Conservation (phyloP, 2,329 filamentous ascomycete species). For the Fusarium marasasianum region DNA sequence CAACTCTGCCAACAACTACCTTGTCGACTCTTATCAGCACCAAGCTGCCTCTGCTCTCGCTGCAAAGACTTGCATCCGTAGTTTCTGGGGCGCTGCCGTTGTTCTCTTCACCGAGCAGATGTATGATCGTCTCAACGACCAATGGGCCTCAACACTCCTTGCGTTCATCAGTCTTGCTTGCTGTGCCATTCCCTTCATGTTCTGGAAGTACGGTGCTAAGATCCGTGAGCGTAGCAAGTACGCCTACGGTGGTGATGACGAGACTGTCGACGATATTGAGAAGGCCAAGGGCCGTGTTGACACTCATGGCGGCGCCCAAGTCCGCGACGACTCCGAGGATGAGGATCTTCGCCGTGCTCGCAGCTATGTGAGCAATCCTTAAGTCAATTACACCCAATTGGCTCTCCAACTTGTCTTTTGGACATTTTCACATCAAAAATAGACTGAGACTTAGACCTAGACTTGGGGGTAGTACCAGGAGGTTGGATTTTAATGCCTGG, state of each 20-base stretch:
- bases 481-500: conserved; percentile 10
- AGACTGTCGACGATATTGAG: conserved; percentile 50
- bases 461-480: background rate
- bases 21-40: conserved; percentile 70
- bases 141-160: conserved; percentile 79
- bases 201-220: conserved; percentile 78
- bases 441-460: conserved; percentile 12
- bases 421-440: background rate
- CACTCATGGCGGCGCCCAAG: conserved; percentile 33
- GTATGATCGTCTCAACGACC: conserved; percentile 76
- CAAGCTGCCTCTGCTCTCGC: conserved; percentile 84
- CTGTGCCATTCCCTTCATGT: conserved; percentile 84
- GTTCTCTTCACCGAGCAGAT: conserved; percentile 87
- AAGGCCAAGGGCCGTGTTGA: conserved; percentile 44
- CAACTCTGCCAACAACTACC: conserved; percentile 80
- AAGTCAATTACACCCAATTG: background rate
- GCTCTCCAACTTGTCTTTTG: background rate
- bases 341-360: conserved; percentile 54
- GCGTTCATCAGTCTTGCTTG: conserved; percentile 80
- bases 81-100: conserved; percentile 80
- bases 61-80: conserved; percentile 82
- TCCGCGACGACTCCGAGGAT: conserved; percentile 47
- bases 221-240: conserved; percentile 77
- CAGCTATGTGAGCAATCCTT: conserved; percentile 60
- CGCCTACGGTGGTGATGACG: conserved; percentile 72